Conservation (phyloP, 306 rosid species). For the Abrus pulchellus region DNA sequence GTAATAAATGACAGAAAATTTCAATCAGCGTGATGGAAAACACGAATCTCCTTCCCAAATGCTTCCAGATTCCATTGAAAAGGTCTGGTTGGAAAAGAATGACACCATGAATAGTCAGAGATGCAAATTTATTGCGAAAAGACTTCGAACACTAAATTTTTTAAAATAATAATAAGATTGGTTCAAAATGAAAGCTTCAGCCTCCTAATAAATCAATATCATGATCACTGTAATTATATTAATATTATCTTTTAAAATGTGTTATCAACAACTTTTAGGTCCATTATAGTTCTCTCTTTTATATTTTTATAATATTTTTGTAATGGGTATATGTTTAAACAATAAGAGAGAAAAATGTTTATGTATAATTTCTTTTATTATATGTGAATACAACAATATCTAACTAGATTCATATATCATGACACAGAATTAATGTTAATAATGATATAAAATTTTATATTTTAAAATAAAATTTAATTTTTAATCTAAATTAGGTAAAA, state of each 20-base stretch:
- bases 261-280: too few relatives aligned
- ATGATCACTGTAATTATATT: background rate
- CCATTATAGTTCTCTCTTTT: too few relatives aligned
- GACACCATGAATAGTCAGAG: background rate
- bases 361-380: too few relatives aligned
- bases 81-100: background rate
- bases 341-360: too few relatives aligned
- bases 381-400: too few relatives aligned
- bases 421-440: too few relatives aligned
- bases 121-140: background rate
- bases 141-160: background rate
- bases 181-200: background rate
- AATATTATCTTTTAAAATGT: background rate
- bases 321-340: too few relatives aligned
- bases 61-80: slow-evolving; percentile 14
- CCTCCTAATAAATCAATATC: background rate
- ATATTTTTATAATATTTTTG: too few relatives aligned
- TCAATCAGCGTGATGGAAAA: background rate
- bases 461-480: too few relatives aligned
- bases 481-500: too few relatives aligned
- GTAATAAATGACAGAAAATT: background rate
- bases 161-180: background rate
- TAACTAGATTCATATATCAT: too few relatives aligned
- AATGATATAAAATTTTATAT: too few relatives aligned
- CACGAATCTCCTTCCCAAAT: background rate